Evolutionary conservation across 176 grass and related monocot genomes (phyloP), one percentile per base, ranked within the genome.

Genomic region (Calamus simplicifolius): DNA sequence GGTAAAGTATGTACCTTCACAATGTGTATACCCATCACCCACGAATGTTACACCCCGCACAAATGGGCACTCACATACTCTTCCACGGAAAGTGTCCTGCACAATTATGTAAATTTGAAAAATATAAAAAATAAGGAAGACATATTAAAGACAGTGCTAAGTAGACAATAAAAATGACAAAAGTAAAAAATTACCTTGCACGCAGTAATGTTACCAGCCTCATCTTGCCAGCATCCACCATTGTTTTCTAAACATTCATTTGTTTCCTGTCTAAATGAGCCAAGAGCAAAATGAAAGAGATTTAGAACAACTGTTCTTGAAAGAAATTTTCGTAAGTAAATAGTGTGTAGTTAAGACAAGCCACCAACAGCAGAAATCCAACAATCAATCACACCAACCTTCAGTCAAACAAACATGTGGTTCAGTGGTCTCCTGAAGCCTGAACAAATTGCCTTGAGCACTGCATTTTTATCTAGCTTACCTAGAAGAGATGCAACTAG

Each of bases 231-330:
- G 75, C 89, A 95, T 73, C 89, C 89, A 62, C 89, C 89, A 68
- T 95, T 75, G 70, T 89, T 95, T 19, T 95, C 89, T 78, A 95
- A 82, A 77, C 89, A 95, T 59, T 95, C 89, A 80, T 95, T 95
- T 89, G 85, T 89, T 82, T 95, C 71, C 68, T 57, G 27, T 95
- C 89, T 89, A 48, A 27, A 82, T 17, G 5, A 65, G 63, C 73
- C n/a, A 52, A 70, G 21, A 23, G 21, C 21, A 23, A 23, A 23
- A 23, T 23, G 21, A 23, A 23, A 23, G 21, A 23, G 21, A 23
- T 23, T 23, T 23, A 23, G 21, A 23, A 23, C 21, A 23, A 23
- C 21, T 23, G 21, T 23, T 23, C 21, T 23, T 23, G 21, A 23
- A 23, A 23, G 21, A 23, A 23, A 23, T 23, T 23, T 23, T 23